These are phyloP conservation scores for Clonostachys solani DNA, from an alignment of 2,329 filamentous ascomycete species.

Conservation along the genomic window DNA sequence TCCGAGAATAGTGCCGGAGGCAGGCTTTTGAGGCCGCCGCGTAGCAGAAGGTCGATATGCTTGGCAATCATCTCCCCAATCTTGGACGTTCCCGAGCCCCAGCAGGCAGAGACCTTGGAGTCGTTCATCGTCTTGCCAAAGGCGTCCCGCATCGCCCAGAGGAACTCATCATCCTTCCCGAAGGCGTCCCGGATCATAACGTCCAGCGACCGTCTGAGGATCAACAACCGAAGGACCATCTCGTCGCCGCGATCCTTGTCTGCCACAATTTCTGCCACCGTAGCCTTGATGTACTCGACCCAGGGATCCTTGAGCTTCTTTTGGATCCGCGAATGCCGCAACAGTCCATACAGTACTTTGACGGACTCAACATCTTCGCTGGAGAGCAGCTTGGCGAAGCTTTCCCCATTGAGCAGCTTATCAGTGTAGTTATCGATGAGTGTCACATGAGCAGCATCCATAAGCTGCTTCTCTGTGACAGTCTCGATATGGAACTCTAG, in stretches of 20 bases:
- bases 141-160: conserved; percentile 74
- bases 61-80: conserved; percentile 99
- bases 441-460: conserved; percentile 67
- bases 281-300: conserved; percentile 70
- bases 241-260: conserved; percentile 74
- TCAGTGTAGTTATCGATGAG: conserved; percentile 66
- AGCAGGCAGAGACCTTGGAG: conserved; percentile 65
- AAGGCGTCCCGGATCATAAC: conserved; percentile 75
- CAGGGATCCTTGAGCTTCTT: conserved; percentile 69
- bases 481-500: conserved; percentile 78
- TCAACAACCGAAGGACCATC: conserved; percentile 81
- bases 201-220: conserved; percentile 77
- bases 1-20: conserved; percentile 65
- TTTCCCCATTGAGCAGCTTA: conserved; percentile 60
- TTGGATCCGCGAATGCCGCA: conserved; percentile 69
- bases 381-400: conserved; percentile 70
- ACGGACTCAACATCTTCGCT: conserved; percentile 66
- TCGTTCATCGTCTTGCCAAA: conserved; percentile 94
- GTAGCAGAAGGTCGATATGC: conserved; percentile 85
- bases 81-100: conserved; percentile 83
- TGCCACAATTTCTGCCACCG: conserved; percentile 74
- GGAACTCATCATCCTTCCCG: conserved; percentile 68
- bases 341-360: conserved; percentile 71
- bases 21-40: conserved; percentile 81
- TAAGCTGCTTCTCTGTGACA: conserved; percentile 73